Conservation (phyloP, 352 stramenopile species). For the Blastocystis sp. region DNA sequence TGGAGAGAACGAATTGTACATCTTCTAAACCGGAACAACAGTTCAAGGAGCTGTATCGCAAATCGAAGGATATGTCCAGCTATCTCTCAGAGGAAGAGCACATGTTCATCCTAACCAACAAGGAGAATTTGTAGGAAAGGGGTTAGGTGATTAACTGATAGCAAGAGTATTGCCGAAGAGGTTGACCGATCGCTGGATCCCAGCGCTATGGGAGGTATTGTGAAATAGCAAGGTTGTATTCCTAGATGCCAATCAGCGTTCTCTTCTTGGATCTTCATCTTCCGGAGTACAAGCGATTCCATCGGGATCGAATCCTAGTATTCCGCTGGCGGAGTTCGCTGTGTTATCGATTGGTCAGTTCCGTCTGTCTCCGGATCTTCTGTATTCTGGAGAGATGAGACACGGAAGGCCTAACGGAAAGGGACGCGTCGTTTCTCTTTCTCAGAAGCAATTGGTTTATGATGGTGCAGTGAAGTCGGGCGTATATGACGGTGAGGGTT, state of each 20-base stretch:
- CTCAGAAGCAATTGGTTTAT: not conserved
- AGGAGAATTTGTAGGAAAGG: not conserved
- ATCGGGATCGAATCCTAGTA: no score
- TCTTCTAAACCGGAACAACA: no score
- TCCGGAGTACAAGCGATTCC: no score
- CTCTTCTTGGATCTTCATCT: no score
- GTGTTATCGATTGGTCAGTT: not conserved
- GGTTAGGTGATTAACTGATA: not conserved
- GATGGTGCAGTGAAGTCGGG: not conserved
- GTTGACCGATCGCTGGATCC: no score
- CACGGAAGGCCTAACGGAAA: conserved; percentile 15
- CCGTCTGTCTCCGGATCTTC: not conserved
- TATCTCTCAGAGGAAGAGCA: not conserved
- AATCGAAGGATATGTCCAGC: not conserved
- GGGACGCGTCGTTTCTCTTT: not conserved
- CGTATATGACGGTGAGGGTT: not conserved
- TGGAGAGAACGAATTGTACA: no score
- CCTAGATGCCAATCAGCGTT: no score
- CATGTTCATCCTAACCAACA: not conserved
- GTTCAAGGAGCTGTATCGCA: conserved; percentile 29
- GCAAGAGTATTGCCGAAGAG: not conserved
- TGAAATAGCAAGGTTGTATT: no score
- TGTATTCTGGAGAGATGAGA: not conserved
- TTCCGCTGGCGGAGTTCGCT: no score
- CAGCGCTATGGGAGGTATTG: no score